phyloP scores from a whole-genome alignment of 2,329 filamentous ascomycete genomes.

The Malbranchea zuffiana region DNA sequence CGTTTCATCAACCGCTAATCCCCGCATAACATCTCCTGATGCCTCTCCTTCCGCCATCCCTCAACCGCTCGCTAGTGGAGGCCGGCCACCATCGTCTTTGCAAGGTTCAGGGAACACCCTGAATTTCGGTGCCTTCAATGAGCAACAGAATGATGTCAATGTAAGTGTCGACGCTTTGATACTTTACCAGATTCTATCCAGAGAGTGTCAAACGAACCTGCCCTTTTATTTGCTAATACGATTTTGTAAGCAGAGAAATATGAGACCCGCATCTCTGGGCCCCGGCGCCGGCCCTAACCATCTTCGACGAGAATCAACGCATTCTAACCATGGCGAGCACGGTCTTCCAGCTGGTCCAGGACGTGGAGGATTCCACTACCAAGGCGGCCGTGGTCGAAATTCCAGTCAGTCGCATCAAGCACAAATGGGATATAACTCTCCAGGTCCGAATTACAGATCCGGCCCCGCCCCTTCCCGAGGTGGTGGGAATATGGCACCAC shows the following conservation, averaged over 20 bases:
- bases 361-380: conserved; percentile 43
- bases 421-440: conserved; percentile 42
- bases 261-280: conserved; percentile 49
- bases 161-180: conserved; percentile 45
- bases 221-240: no score
- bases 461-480: conserved; percentile 42
- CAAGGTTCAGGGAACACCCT: conserved; percentile 60
- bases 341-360: conserved; percentile 42
- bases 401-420: conserved; percentile 45
- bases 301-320: conserved; percentile 74
- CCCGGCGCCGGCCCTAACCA: conserved; percentile 60
- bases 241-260: conserved; percentile 17
- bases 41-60: conserved; percentile 90
- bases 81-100: conserved; percentile 61
- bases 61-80: conserved; percentile 70
- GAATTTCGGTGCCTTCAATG: conserved; percentile 70
- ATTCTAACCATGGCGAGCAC: conserved; percentile 66
- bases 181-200: background rate
- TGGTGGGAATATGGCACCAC: conserved; percentile 41
- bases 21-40: conserved; percentile 69
- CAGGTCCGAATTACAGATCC: conserved; percentile 42
- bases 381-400: conserved; percentile 47
- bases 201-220: no score
- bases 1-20: conserved; percentile 50
- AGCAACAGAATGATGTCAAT: conserved; percentile 55